Evolutionary conservation across 129 eudicot species (phyloP).

Genomic region (Flaveria robusta): DNA sequence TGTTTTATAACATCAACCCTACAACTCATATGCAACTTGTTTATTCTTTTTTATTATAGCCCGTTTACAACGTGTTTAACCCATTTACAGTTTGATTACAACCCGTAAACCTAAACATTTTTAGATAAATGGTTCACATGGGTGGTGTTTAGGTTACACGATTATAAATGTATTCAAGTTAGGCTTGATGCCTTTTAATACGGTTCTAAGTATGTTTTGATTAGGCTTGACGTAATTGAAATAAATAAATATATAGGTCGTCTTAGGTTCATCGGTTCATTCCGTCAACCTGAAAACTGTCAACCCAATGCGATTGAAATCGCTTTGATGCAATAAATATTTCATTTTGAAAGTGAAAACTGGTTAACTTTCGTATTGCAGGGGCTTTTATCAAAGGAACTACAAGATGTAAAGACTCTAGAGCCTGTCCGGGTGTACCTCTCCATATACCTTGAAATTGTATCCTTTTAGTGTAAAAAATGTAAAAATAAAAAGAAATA

Average conservation of each 20-base stretch:
- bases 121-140: neutral
- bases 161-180: no score
- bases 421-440: constrained; percentile 80
- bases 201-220: no score
- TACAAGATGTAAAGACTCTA: constrained; percentile 61
- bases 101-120: neutral
- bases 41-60: neutral
- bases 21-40: neutral
- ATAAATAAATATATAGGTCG: no score
- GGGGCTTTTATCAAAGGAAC: constrained; percentile 62
- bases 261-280: no score
- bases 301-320: no score
- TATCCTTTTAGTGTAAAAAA: neutral
- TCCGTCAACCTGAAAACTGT: no score
- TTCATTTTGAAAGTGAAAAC: neutral
- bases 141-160: no score
- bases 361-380: constrained; percentile 34
- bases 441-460: constrained; percentile 43
- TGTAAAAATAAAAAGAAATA: neutral
- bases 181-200: no score
- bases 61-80: neutral
- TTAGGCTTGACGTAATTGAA: no score
- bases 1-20: no score
- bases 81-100: neutral
- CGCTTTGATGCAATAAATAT: neutral